These are phyloP conservation scores for Arthonia radiata DNA, from an alignment of 495 filamentous ascomycete genomes.

Conservation along the genomic window DNA sequence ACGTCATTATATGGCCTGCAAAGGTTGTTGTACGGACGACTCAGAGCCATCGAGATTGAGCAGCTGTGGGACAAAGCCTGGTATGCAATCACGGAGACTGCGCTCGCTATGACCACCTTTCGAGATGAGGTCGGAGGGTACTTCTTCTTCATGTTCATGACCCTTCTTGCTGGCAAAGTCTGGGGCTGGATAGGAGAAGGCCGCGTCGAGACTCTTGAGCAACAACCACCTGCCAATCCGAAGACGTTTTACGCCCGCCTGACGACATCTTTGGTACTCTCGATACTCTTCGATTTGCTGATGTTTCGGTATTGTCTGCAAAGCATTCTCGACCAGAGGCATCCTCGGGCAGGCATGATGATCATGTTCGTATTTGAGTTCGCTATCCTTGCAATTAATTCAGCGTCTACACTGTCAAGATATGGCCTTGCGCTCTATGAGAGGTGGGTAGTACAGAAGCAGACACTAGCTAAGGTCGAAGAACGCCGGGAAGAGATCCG, in stretches of 20 bases:
- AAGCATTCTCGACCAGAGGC: slow-evolving; percentile 57
- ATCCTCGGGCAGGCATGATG: slow-evolving; percentile 95
- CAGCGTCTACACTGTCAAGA: slow-evolving; percentile 48
- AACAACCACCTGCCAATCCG: slow-evolving; percentile 80
- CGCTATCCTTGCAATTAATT: slow-evolving; percentile 56
- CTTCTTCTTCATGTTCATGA: slow-evolving; percentile 89
- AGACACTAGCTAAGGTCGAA: slow-evolving; percentile 36
- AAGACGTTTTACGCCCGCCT: slow-evolving; percentile 71
- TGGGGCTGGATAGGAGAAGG: slow-evolving; percentile 97
- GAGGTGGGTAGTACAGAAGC: slow-evolving; percentile 42
- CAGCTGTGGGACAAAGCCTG: slow-evolving; percentile 92
- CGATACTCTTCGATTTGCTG: slow-evolving; percentile 47
- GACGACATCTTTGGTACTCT: slow-evolving; percentile 48
- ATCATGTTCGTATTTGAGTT: slow-evolving; percentile 99
- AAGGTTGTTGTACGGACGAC: slow-evolving; percentile 67
- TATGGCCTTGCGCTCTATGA: slow-evolving; percentile 66
- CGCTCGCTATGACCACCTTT: slow-evolving; percentile 97
- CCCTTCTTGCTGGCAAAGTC: slow-evolving; percentile 76
- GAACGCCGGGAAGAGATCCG: slow-evolving; percentile 30
- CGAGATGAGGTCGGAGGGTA: slow-evolving; percentile 78
- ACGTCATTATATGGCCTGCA: slow-evolving; percentile 61
- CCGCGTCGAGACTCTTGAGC: slow-evolving; percentile 79
- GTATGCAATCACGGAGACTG: slow-evolving; percentile 93
- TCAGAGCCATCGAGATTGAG: slow-evolving; percentile 84
- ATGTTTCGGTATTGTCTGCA: slow-evolving; percentile 59